Evolutionary conservation across 352 stramenopile species (phyloP).

Genomic region (Globisporangium recalcitrans): DNA sequence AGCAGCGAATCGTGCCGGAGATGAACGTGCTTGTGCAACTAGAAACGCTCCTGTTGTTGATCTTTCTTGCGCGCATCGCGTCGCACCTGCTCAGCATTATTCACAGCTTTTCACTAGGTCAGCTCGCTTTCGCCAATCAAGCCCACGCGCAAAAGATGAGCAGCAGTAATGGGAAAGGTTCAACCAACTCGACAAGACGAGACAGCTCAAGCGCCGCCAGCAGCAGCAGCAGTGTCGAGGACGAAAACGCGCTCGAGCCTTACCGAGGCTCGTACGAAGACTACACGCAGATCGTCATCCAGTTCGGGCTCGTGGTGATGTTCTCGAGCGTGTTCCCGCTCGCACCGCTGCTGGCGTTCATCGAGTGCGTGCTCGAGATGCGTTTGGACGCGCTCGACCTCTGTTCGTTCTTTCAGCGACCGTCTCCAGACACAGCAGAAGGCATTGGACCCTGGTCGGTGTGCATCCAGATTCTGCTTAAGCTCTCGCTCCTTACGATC

Average conservation of each 20-base stretch:
- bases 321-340: constrained; percentile 41
- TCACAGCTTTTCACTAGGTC: constrained; percentile 1
- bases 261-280: constrained; percentile 33
- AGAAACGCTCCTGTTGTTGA: constrained; percentile 30
- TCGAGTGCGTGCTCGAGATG: constrained; percentile 36
- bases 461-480: constrained; percentile 28
- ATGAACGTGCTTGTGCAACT: constrained; percentile 35
- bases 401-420: constrained; percentile 35
- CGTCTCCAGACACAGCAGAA: constrained; percentile 24
- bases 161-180: not conserved
- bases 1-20: constrained; percentile 12
- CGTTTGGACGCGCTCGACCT: constrained; percentile 40
- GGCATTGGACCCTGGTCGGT: constrained; percentile 30
- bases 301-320: constrained; percentile 40
- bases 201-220: not conserved
- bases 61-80: constrained; percentile 29
- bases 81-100: constrained; percentile 18
- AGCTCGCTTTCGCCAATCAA: not conserved
- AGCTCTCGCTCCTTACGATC: constrained; percentile 24
- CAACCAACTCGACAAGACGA: not conserved
- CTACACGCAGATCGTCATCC: constrained; percentile 36
- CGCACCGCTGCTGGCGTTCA: constrained; percentile 31
- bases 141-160: not conserved
- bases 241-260: constrained; percentile 15
- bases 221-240: constrained; percentile 2